Conservation (phyloP, 2,329 filamentous ascomycete genomes). For the Fusarium bulbicola region DNA sequence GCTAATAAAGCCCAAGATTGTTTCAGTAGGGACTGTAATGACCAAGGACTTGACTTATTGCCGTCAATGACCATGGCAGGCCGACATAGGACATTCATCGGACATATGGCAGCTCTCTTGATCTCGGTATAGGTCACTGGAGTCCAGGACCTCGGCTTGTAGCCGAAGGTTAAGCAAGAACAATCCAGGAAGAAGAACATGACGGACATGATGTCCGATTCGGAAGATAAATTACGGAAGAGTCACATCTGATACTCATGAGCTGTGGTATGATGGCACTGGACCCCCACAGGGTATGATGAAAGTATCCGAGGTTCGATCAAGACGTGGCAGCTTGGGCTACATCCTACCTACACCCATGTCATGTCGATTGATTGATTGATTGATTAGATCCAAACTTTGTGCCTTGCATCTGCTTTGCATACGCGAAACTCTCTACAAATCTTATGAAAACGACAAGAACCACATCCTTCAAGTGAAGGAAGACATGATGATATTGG, state of each 20-base stretch:
- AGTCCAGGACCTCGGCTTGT: conserved; percentile 23
- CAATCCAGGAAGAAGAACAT: not conserved
- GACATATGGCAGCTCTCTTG: conserved; percentile 17
- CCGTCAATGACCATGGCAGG: not conserved
- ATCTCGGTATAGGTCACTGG: conserved; percentile 3
- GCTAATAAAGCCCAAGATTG: not conserved
- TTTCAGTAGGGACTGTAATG: not conserved
- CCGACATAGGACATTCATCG: conserved; percentile 1
- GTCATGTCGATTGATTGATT: not conserved
- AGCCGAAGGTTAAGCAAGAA: conserved; percentile 6
- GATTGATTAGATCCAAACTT: not conserved
- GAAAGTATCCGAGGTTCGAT: not conserved
- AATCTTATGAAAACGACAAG: not conserved
- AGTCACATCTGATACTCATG: not conserved
- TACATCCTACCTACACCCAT: not conserved
- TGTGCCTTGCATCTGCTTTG: not conserved
- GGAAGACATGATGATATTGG: not conserved
- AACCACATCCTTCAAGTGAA: not conserved
- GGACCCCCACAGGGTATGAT: not conserved
- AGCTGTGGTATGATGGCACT: not conserved
- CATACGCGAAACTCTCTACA: not conserved
- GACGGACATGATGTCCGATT: conserved; percentile 9
- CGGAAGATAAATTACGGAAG: not conserved
- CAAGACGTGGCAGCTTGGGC: not conserved
- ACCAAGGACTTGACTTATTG: not conserved